These are phyloP conservation scores for Diphasiastrum complanatum DNA, from an alignment of 83 land plant genomes.

Conservation along the genomic window DNA sequence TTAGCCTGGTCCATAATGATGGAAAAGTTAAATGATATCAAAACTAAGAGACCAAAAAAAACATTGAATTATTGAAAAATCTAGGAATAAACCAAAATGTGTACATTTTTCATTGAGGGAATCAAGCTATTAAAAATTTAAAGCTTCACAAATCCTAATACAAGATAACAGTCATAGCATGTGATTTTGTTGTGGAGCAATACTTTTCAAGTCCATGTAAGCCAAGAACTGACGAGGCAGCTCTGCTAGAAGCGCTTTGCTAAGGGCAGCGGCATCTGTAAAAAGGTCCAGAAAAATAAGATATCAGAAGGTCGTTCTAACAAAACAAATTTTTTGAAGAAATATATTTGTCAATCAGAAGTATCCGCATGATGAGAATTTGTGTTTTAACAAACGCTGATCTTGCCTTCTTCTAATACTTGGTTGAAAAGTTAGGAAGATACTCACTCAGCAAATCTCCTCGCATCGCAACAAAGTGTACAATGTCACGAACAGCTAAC, in stretches of 20 bases:
- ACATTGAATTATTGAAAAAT: too few relatives aligned
- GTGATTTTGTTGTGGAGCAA: too few relatives aligned
- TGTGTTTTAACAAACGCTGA: slow-evolving; percentile 1
- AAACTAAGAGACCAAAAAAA: too few relatives aligned
- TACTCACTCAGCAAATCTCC: slow-evolving; percentile 60
- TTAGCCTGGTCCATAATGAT: too few relatives aligned
- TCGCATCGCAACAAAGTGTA: slow-evolving; percentile 81
- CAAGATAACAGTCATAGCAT: too few relatives aligned
- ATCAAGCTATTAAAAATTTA: too few relatives aligned
- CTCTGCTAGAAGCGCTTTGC: slow-evolving; percentile 61
- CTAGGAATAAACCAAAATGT: too few relatives aligned
- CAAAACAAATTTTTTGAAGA: neutral
- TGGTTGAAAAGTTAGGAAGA: neutral
- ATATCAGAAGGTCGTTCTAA: neutral
- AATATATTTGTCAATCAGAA: too few relatives aligned
- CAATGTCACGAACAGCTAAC: slow-evolving; percentile 77
- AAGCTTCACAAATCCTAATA: too few relatives aligned
- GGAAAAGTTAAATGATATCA: too few relatives aligned
- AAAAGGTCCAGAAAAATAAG: neutral
- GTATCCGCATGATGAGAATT: neutral
- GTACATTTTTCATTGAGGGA: too few relatives aligned
- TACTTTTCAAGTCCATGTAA: slow-evolving; percentile 53
- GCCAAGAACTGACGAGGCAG: slow-evolving; percentile 64
- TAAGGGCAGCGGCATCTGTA: slow-evolving; percentile 46
- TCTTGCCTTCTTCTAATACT: neutral